Base-by-base conservation (phyloP, 129 eudicot species). In the Tagetes erecta region DNA sequence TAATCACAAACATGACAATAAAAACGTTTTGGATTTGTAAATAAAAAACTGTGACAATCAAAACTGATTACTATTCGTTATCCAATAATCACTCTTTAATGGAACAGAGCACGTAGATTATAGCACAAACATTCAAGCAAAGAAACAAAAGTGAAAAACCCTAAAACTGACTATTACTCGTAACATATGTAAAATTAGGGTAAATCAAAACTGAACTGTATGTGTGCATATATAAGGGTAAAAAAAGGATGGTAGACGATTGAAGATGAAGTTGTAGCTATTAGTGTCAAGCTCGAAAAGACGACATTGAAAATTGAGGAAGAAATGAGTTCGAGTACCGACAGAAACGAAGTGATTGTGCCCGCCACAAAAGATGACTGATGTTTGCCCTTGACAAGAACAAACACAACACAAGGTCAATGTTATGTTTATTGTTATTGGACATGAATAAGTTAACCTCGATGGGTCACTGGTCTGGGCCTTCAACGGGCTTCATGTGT, bases 301-400 rank as follows among this genome's bases (percentile, higher is more conserved):
- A 76, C 42, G 36, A 37, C 74, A 55, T 36, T 46, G 64, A 31
- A 45, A 70, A 35, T 49, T 36, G 36, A 51, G 44, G 76, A 69
- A 58, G 59, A 46, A 77, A 45, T 46, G 40, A 27, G 70, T 45
- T 62, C 75, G 69, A 76, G 13, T 44, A 76, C 39, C 63, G 81
- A 46, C 80, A 77, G 81, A 69, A 35, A 59, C 60, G 62, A 67
- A 55, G 59, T 66, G 73, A 3, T 57, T 53, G 37, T 37, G 60
- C 59, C 59, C 74, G 71, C 50, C 52, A 10, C 27, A 1, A 51
- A 41, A 53, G 44, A 20, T 4, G 46, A 20, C 27, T 76, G 80
- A 36, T 3, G 70, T 76, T 58, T 68, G 30, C 76, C 76, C 70
- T 69, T 68, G 0, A 14, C 45, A 37, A 53, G 30, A 67, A 65